Base-by-base conservation (phyloP, 371 early-diverging fungal species). In the Gilbertella persicaria region DNA sequence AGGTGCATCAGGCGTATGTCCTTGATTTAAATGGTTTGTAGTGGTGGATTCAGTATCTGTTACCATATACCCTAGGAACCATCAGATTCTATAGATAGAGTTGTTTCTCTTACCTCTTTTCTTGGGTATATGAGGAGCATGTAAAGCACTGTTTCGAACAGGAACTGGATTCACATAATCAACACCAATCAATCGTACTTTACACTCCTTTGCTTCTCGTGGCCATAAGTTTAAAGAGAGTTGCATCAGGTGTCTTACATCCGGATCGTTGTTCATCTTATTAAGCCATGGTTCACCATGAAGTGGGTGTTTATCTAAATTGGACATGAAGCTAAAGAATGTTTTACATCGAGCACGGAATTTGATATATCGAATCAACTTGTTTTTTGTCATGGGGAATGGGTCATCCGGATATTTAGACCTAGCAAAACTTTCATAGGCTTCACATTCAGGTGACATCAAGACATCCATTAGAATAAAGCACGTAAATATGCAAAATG, bases 261-360 rank as follows among this genome's bases (percentile, higher is more conserved):
- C 55, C 13, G 39, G 30, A 19, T 55, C 48, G 7, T 33, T 56
- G 14, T 37, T 56, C 45, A 56, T 56, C 9, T 10, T 24, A 12
- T 49, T 13, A 3, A 49, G 9, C 57, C 57, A 56, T 26, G 5
- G 8, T 3, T 19, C 26, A 10, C 57, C 57, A 36, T 56, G 57
- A 6, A 43, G 1, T 43, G 57, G 57, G 23, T 56, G 57, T 16
- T 43, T 8, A 0, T 56, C 57, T 8, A 56, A 13, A 38, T 56
- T 43, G 2, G 28, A 28, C 13, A 56, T 24, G 24, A 23, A 47
- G 0, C 33, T 16, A 14, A n/a, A 0, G 14, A 47, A 55, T 8
- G 47, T 55, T 16, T 36, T 42, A 14, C 29, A 24, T n/a, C 55
- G 46, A 14, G 47, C 55, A 12, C 55, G 30, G 14, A 30, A 38